These are phyloP conservation scores for Lipomyces oligophaga DNA, from an alignment of 805 yeast genomes.

Conservation along the genomic window DNA sequence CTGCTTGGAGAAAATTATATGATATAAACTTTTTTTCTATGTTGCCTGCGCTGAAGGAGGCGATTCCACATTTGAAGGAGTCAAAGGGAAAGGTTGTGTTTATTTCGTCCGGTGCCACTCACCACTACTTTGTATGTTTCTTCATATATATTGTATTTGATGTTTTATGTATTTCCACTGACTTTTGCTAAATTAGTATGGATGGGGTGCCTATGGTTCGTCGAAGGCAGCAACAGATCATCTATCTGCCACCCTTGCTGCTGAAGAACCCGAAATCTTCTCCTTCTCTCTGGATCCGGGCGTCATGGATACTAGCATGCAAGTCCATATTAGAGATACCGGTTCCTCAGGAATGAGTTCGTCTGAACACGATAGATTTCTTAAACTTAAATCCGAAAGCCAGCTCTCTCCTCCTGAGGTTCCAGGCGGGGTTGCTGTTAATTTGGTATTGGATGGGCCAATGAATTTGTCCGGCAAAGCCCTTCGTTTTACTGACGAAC, in stretches of 20 bases:
- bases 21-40: constrained; percentile 77
- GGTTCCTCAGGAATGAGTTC: constrained; percentile 53
- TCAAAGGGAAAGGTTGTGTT: constrained; percentile 64
- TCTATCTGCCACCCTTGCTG: constrained; percentile 60
- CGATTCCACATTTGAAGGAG: constrained; percentile 56
- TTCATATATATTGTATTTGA: neutral
- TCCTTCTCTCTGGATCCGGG: constrained; percentile 87
- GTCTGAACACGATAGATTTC: constrained; percentile 57
- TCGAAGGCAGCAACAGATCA: constrained; percentile 90
- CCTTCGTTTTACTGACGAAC: constrained; percentile 34
- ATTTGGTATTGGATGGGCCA: constrained; percentile 58
- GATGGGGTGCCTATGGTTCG: constrained; percentile 91
- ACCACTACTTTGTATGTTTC: constrained; percentile 44
- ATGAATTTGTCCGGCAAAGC: constrained; percentile 61
- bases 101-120: constrained; percentile 87
- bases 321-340: constrained; percentile 65
- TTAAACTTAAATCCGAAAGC: constrained; percentile 54
- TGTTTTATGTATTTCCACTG: neutral
- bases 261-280: constrained; percentile 59
- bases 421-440: constrained; percentile 69
- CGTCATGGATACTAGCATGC: constrained; percentile 91
- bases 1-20: constrained; percentile 59
- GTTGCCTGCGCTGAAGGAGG: constrained; percentile 42
- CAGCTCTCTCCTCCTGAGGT: constrained; percentile 62
- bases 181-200: constrained; percentile 39